These are phyloP conservation scores for Trichophyton schoenleinii DNA, from an alignment of 2,329 filamentous ascomycete species.

Conservation along the genomic window DNA sequence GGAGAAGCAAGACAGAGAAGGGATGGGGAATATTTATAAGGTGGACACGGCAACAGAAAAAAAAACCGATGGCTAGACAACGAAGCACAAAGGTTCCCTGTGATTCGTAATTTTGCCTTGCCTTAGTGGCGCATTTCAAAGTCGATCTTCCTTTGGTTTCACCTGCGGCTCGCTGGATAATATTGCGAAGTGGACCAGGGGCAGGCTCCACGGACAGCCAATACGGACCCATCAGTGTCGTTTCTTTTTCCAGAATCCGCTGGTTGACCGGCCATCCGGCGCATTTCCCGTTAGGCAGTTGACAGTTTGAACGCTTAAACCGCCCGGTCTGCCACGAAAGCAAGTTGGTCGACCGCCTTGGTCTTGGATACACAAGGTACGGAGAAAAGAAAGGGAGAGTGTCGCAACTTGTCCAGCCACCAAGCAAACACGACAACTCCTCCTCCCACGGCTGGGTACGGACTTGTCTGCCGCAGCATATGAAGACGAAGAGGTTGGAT, in stretches of 20 bases:
- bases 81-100: background rate
- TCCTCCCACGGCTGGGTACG: background rate
- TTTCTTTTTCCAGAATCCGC: background rate
- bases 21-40: slow-evolving; percentile 1
- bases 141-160: background rate
- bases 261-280: background rate
- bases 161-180: background rate
- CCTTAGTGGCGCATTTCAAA: background rate
- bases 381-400: too few species aligned
- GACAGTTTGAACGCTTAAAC: background rate
- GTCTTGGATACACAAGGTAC: too few species aligned
- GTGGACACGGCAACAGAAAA: background rate
- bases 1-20: slow-evolving; percentile 1
- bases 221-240: background rate
- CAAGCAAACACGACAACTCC: background rate
- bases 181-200: slow-evolving; percentile 3
- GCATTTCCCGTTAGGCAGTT: background rate
- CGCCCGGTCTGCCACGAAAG: background rate
- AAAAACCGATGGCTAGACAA: background rate
- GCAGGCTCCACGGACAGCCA: background rate
- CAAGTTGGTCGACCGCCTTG: background rate
- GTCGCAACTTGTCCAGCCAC: too few species aligned
- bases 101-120: background rate
- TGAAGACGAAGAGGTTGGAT: background rate
- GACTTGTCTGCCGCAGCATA: background rate